A percentile compares a stretch with the other conserved stretches of the same genome.
These are phyloP conservation scores for Chenopodium quinoa DNA, from an alignment of 148 eudicot genomes.

Conservation along the genomic window DNA sequence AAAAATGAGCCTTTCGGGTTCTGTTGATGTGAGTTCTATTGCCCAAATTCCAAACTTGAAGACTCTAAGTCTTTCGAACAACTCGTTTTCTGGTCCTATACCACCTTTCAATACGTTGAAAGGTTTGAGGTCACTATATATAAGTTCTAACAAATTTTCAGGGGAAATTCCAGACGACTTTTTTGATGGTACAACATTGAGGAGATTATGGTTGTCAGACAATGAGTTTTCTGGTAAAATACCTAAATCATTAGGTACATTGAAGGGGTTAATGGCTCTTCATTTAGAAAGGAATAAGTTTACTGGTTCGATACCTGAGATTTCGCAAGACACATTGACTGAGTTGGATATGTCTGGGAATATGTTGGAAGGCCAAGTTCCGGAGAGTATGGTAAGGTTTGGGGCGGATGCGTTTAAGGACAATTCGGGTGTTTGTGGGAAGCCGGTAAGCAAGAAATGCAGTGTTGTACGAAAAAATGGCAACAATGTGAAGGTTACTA, in stretches of 20 bases:
- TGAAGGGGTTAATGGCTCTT: conserved; percentile 29
- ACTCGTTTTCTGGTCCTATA: conserved; percentile 44
- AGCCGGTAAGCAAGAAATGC: conserved; percentile 34
- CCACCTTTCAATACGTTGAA: conserved; percentile 42
- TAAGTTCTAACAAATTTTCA: conserved; percentile 42
- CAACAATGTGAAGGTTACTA: conserved; percentile 1
- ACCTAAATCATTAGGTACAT: conserved; percentile 39
- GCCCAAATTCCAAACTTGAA: conserved; percentile 25
- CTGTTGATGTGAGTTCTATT: conserved; percentile 33
- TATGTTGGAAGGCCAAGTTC: conserved; percentile 49
- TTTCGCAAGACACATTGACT: conserved; percentile 30
- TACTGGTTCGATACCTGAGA: conserved; percentile 43
- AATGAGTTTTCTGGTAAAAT: conserved; percentile 53
- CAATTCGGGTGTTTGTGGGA: conserved; percentile 51
- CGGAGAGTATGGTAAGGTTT: conserved; percentile 40
- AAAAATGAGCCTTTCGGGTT: conserved; percentile 38
- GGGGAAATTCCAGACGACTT: conserved; percentile 47
- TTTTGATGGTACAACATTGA: conserved; percentile 30
- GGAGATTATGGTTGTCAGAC: conserved; percentile 37
- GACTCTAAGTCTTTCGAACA: conserved; percentile 38
- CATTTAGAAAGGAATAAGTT: conserved; percentile 46
- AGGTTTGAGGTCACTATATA: conserved; percentile 39
- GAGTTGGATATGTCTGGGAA: conserved; percentile 40
- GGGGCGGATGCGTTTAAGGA: conserved; percentile 39
- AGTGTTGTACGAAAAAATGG: neutral